Evolutionary conservation across 2,329 filamentous ascomycete genomes (phyloP), one percentile per base, ranked within the genome.

Genomic region (Fusarium compactum): DNA sequence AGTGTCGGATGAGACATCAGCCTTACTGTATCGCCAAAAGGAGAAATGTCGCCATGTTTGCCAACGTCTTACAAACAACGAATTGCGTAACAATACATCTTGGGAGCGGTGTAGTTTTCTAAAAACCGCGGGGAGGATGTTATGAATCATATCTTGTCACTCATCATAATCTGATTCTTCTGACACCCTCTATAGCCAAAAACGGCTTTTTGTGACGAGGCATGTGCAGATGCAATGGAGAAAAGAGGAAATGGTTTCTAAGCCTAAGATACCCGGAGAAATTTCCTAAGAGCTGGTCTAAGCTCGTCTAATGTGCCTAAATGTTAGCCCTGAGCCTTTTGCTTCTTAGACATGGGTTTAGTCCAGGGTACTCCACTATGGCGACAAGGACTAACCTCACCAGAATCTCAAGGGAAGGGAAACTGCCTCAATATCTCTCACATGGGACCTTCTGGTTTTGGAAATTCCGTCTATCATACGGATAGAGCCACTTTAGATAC

Each of bases 391-490:
- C 30, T n/a, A 14, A 16, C 18, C 11, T 24, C 25, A 8, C 7
- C 8, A 41, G 12, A 52, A 20, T 16, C 16, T 5, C 16, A 38
- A 16, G 5, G 25, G 38, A 61, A 62, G 5, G 25, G 38, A 62
- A 62, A 62, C 57, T 15, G 18, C 27, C 59, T 40, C 59, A 62
- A 53, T 61, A 24, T 27, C 57, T 18, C 59, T 62, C 58, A 53
- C 18, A 20, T 14, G 18, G 24, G 20, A 45, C 45, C 41, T 52
- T 51, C 12, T 34, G 8, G n/a, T 44, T 45, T n/a, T 6, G 43
- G 15, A 22, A 7, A 8, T 14, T 5, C 16, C 16, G 8, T 24
- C 15, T 20, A 10, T 3, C n/a, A n/a, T n/a, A n/a, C n/a, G n/a
- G n/a, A n/a, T n/a, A n/a, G 29, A 20, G 29, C 12, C 32, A 27